Base-by-base conservation (phyloP, 2,329 filamentous ascomycete genomes). In the Celoporthe dispersa region DNA sequence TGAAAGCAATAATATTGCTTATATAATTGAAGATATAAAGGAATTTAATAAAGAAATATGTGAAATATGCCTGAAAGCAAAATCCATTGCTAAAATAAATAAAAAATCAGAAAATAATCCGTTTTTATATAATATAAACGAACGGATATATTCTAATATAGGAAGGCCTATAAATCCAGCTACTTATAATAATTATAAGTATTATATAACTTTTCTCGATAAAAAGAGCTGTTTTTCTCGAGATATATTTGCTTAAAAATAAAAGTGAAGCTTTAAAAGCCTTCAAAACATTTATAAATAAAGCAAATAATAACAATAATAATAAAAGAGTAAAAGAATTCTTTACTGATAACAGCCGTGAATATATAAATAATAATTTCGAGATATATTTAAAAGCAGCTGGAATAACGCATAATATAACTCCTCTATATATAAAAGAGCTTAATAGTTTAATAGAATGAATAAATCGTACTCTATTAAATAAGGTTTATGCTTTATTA, bases 131-230 rank as follows among this genome's bases (percentile, higher is more conserved):
- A 51, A 64, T 64, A 68, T 68, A 57, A n/a, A 55, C 7, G 25
- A 68, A 31, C 31, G 48, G 33, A 59, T 68, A 39, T 35, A 68
- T 25, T n/a, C 22, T 14, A n/a, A 68, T 64, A 14, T 64, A 63
- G 28, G 28, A 44, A 39, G 28, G 28, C 33, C 35, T 48, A 31
- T 68, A 9, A 39, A 2, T 25, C 14, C 14, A 51, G 25, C 22
- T 55, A 68, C 33, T 9, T 68, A 68, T 68, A 57, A 68, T 55
- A 48, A 62, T 19, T 64, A 68, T 59, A 57, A 44, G 31, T 63
- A 57, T 59, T 68, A 68, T 68, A 68, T 68, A 39, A 63, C 33
- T 1, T 68, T 68, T n/a, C n/a, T 68, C 31, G 19, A 68, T 64
- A 68, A 64, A 33, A n/a, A n/a, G n/a, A n/a, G 59, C 57, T 19